These are phyloP conservation scores for Hyphodiscus sp. DNA, from an alignment of 2,329 filamentous ascomycete species.

Conservation along the genomic window DNA sequence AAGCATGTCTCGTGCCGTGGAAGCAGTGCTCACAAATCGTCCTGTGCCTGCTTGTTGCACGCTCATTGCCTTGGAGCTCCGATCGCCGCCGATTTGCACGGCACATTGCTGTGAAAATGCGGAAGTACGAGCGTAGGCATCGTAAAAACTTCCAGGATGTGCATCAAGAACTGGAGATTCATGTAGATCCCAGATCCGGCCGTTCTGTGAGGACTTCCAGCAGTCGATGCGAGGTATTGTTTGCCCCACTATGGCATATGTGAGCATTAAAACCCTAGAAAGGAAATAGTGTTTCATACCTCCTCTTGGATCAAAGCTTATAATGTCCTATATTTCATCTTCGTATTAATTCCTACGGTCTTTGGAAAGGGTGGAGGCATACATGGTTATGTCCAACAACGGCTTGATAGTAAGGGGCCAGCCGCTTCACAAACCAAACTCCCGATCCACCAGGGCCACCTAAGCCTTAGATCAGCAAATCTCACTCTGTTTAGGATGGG, in stretches of 20 bases:
- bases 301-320: constrained; percentile 46
- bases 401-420: constrained; percentile 29
- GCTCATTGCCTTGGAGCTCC: not conserved
- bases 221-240: constrained; percentile 11
- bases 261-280: not conserved
- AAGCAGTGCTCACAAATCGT: constrained; percentile 4
- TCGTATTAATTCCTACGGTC: not conserved
- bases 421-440: constrained; percentile 18
- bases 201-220: constrained; percentile 3
- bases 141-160: constrained; percentile 40
- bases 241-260: constrained; percentile 7
- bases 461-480: not conserved
- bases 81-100: constrained; percentile 19
- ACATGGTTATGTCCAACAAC: constrained; percentile 42
- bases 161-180: constrained; percentile 39
- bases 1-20: constrained; percentile 12
- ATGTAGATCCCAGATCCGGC: constrained; percentile 36
- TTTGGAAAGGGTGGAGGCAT: constrained; percentile 9
- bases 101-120: constrained; percentile 37
- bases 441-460: constrained; percentile 44
- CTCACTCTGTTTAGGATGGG: not conserved
- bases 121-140: constrained; percentile 37
- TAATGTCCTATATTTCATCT: constrained; percentile 32
- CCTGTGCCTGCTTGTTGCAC: not conserved
- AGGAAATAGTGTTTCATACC: constrained; percentile 18